A percentile compares a stretch with the other conserved stretches of the same genome.
Conservation (phyloP, 2,329 filamentous ascomycete genomes). For the Colletotrichum sp. region DNA sequence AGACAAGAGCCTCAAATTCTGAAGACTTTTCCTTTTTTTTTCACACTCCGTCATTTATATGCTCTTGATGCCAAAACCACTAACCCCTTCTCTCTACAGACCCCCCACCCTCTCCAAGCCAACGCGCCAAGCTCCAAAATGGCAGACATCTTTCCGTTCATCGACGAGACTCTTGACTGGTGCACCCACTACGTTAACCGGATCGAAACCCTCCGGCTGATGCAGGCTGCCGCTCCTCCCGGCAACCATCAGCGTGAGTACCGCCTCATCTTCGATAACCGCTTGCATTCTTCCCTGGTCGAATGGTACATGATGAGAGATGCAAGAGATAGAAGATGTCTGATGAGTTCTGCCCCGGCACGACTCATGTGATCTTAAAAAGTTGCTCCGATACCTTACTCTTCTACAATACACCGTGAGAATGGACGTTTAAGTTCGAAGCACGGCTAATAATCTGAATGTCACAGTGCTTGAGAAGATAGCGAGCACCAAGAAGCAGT, state of each 20-base stretch:
- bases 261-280: too few species aligned
- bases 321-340: neutral
- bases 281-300: neutral
- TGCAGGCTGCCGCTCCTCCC: neutral
- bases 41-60: too few species aligned
- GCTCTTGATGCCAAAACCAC: too few species aligned
- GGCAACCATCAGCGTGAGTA: neutral
- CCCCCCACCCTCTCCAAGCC: neutral
- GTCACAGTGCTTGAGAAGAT: neutral
- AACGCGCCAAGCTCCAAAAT: neutral
- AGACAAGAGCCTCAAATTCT: too few species aligned
- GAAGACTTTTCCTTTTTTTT: too few species aligned
- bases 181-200: neutral
- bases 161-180: neutral
- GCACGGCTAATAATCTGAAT: accelerated
- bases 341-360: neutral
- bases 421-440: neutral
- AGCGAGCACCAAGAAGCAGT: neutral
- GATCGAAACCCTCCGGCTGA: accelerated
- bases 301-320: neutral
- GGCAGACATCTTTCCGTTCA: neutral
- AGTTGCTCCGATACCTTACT: neutral
- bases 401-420: accelerated
- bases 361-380: neutral
- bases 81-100: too few species aligned